phyloP scores from a whole-genome alignment of 495 filamentous ascomycete genomes.

The Hypoxylon crocopeplum region DNA sequence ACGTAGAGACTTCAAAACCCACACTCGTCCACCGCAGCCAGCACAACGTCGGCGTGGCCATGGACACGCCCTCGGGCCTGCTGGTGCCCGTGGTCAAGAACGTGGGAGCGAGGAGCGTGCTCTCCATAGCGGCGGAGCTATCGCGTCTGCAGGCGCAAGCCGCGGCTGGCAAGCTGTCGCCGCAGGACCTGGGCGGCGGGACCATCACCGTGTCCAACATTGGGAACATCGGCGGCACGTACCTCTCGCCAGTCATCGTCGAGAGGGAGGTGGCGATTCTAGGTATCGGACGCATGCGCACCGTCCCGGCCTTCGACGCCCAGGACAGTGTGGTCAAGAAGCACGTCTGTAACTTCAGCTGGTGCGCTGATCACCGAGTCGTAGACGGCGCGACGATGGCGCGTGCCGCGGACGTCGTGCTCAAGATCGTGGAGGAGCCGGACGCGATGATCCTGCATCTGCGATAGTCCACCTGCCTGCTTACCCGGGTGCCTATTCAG shows the following conservation, averaged over 20 bases:
- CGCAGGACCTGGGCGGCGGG: conserved; percentile 80
- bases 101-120: conserved; percentile 74
- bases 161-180: conserved; percentile 72
- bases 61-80: conserved; percentile 90
- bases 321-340: conserved; percentile 64
- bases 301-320: conserved; percentile 73
- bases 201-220: conserved; percentile 98
- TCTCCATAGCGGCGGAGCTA: conserved; percentile 79
- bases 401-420: conserved; percentile 80
- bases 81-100: conserved; percentile 95
- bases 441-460: conserved; percentile 79
- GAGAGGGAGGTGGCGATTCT: conserved; percentile 89
- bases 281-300: conserved; percentile 80
- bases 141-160: conserved; percentile 74
- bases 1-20: conserved; percentile 59
- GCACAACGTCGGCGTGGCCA: conserved; percentile 96
- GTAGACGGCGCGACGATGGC: conserved; percentile 96
- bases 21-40: conserved; percentile 75
- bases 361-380: conserved; percentile 95
- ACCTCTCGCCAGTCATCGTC: conserved; percentile 89
- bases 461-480: conserved; percentile 40
- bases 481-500: too few species aligned
- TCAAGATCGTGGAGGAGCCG: conserved; percentile 78
- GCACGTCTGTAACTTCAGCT: conserved; percentile 85
- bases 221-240: conserved; percentile 93